phyloP scores from a whole-genome alignment of 257 asterid genomes.

The Solanum pinnatisectum region DNA sequence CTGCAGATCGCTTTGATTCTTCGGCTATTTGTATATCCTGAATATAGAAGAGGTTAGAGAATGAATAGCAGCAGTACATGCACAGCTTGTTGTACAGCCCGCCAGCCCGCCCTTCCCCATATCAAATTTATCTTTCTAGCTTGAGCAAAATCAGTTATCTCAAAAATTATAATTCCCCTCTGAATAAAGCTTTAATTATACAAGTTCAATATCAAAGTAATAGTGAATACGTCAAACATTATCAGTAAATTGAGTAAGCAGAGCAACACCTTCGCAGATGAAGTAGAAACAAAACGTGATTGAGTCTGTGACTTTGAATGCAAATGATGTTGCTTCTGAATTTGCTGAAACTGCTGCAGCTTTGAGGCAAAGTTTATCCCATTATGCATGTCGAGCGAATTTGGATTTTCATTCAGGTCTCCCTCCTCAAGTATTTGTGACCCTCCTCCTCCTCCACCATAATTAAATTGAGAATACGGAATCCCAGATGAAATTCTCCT shows the following conservation, averaged over 20 bases:
- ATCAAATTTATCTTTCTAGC: background rate
- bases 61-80: background rate
- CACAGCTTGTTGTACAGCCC: background rate
- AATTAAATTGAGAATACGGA: conserved; percentile 28
- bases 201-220: background rate
- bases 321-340: conserved; percentile 70
- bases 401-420: conserved; percentile 35
- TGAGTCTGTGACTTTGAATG: conserved; percentile 43
- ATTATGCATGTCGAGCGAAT: conserved; percentile 24
- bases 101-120: background rate
- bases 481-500: conserved; percentile 40
- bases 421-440: conserved; percentile 50
- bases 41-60: background rate
- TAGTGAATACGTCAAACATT: background rate
- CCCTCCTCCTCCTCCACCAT: conserved; percentile 24
- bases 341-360: conserved; percentile 64
- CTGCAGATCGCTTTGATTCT: conserved; percentile 44
- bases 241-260: background rate
- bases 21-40: conserved; percentile 69
- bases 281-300: conserved; percentile 33
- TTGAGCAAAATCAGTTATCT: background rate
- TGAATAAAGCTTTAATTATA: background rate
- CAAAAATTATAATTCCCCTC: background rate
- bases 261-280: conserved; percentile 53
- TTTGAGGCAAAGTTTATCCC: conserved; percentile 60